Base-by-base conservation (phyloP, 169 alveolate species). In the Eimeria sp. region DNA sequence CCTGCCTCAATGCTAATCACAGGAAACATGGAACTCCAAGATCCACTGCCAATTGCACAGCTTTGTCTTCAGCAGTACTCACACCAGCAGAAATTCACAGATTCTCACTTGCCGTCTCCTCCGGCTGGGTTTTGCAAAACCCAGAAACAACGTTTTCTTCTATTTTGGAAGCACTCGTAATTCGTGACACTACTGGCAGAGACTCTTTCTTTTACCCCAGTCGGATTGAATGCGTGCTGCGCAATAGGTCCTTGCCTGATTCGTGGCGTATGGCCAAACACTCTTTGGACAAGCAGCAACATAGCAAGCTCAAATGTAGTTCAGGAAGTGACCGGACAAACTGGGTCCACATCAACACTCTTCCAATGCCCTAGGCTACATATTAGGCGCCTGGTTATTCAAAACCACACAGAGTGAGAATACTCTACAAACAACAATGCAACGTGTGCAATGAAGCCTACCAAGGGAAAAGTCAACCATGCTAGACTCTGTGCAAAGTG, bases 51-150 rank as follows among this genome's bases (percentile, higher is more conserved):
- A 5, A 70, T 70, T 11, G 80, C 47, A 3, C 51, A 70, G 11
- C 51, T 70, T 70, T 70, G 80, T 30, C 80, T 5, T 30, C 80
- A 70, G 80, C 80, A 70, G 51, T 70, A 70, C 34, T 47, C 49
- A 70, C 25, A 10, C 80, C 51, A 70, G 7, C 49, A 70, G 80
- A 34, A 34, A 70, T 70, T 47, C 80, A 34, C 51, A 30, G 49
- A 70, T 6, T 30, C 51, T 10, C 51, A 16, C 34, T 70, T 70
- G 80, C 80, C 22, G n/a, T n/a, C n/a, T 34, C 80, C 51, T 30
- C 47, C 22, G 7, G 7, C n/a, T 70, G 80, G 47, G 5, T 27
- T 25, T 27, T 30, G 25, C 11, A 30, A 30, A 27, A 70, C 11
- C 51, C 47, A 70, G 25, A 34, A 27, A 70, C 80, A 34, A 5